Conservation (phyloP, 352 stramenopile species). For the Globisporangium takayamanum region DNA sequence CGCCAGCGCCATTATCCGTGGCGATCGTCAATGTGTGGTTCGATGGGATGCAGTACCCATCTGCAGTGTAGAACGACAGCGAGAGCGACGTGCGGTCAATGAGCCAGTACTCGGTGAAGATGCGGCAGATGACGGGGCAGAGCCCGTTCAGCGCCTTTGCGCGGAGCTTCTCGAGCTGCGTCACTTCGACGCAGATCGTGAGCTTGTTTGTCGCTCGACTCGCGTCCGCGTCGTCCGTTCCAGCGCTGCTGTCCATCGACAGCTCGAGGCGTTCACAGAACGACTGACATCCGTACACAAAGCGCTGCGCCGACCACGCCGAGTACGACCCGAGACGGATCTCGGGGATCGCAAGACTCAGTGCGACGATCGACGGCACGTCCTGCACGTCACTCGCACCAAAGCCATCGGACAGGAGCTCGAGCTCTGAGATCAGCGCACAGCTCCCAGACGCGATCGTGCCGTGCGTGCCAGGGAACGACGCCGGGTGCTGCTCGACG, state of each 20-base stretch:
- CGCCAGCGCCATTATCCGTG: not conserved
- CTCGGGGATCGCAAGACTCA: constrained; percentile 64
- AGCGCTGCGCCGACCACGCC: constrained; percentile 40
- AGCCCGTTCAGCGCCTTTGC: constrained; percentile 37
- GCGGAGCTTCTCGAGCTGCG: constrained; percentile 40
- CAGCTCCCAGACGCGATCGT: constrained; percentile 49
- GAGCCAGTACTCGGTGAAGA: constrained; percentile 83
- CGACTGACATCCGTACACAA: constrained; percentile 63
- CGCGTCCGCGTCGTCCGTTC: constrained; percentile 16
- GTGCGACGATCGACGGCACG: constrained; percentile 53
- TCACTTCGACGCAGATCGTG: constrained; percentile 56
- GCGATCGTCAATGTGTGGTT: constrained; percentile 29
- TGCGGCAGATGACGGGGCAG: constrained; percentile 51
- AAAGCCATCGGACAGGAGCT: constrained; percentile 51
- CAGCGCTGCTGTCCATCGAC: constrained; percentile 32
- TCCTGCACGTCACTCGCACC: constrained; percentile 26
- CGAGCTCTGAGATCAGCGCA: constrained; percentile 56
- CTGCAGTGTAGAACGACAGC: constrained; percentile 59
- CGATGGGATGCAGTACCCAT: constrained; percentile 52
- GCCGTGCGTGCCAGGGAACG: constrained; percentile 54
- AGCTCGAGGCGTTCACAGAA: constrained; percentile 69
- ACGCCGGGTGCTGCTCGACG: constrained; percentile 57
- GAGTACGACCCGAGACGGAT: constrained; percentile 54
- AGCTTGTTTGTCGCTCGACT: constrained; percentile 38
- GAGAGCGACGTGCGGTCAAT: constrained; percentile 73